A percentile compares a stretch with the other conserved stretches of the same genome.
These are phyloP conservation scores for Pseudozyma tsukubaensis DNA, from an alignment of 1,284 basidiomycete genomes.

Conservation along the genomic window DNA sequence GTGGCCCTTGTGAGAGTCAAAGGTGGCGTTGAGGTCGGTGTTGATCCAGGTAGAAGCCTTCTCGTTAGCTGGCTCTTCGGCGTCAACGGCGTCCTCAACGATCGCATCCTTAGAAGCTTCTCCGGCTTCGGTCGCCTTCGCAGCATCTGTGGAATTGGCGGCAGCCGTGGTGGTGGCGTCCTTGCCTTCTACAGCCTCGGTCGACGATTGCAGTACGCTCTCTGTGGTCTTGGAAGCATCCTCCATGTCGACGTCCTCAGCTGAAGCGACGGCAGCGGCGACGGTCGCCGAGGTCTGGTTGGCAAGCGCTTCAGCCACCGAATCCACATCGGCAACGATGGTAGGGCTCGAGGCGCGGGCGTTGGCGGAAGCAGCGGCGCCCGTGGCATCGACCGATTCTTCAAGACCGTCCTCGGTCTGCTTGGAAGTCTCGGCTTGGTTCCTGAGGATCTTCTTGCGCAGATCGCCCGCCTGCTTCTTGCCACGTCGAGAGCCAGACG, in stretches of 20 bases:
- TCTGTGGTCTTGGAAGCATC: constrained; percentile 31
- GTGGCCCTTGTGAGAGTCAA: constrained; percentile 55
- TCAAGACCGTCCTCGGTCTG: constrained; percentile 43
- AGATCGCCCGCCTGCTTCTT: constrained; percentile 53
- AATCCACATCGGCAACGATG: constrained; percentile 46
- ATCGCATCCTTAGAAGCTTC: constrained; percentile 19
- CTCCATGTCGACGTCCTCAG: constrained; percentile 54
- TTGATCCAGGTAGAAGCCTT: constrained; percentile 71
- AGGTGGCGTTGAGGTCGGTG: constrained; percentile 67
- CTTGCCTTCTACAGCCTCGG: constrained; percentile 7
- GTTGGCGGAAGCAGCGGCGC: constrained; percentile 40
- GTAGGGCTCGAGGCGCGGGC: constrained; percentile 42
- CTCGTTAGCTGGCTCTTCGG: constrained; percentile 19
- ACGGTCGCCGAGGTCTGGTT: constrained; percentile 50
- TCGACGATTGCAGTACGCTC: background rate
- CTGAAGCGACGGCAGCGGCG: constrained; percentile 25
- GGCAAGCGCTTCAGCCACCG: constrained; percentile 42
- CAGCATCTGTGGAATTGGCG: constrained; percentile 1
- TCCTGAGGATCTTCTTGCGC: constrained; percentile 54
- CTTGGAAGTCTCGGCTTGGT: constrained; percentile 54
- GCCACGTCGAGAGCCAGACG: constrained; percentile 37
- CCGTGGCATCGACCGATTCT: constrained; percentile 34
- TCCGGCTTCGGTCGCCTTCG: constrained; percentile 11
- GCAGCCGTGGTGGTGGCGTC: constrained; percentile 3
- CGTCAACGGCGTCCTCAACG: constrained; percentile 20